Evolutionary conservation across 1,284 basidiomycete genomes (phyloP).

Genomic region (Entoloma clypeatum): DNA sequence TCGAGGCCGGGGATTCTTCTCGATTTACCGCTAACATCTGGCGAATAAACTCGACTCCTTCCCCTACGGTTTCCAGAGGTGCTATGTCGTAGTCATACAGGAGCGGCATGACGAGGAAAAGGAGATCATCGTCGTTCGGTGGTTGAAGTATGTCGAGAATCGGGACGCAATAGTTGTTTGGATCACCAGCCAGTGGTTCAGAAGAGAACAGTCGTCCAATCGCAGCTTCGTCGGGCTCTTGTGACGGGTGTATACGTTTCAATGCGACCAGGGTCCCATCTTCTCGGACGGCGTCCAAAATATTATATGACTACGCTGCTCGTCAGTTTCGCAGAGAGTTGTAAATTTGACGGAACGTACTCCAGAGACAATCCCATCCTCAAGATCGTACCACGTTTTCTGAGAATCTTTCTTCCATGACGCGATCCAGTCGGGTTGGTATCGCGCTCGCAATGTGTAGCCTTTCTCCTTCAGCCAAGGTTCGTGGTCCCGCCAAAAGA

Average conservation of each 20-base stretch:
- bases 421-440: slow-evolving; percentile 33
- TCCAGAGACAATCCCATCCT: slow-evolving; percentile 4
- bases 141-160: slow-evolving; percentile 29
- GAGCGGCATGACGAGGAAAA: slow-evolving; percentile 31
- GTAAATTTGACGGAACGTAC: no score
- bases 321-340: no score
- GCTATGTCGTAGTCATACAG: no score
- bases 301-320: slow-evolving; percentile 5
- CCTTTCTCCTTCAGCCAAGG: slow-evolving; percentile 27
- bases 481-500: slow-evolving; percentile 26
- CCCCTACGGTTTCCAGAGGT: no score
- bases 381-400: background rate
- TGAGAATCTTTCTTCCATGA: slow-evolving; percentile 29
- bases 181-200: slow-evolving; percentile 17
- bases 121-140: slow-evolving; percentile 17
- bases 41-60: no score
- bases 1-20: slow-evolving; percentile 23
- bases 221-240: slow-evolving; percentile 24
- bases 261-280: slow-evolving; percentile 28
- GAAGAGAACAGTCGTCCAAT: slow-evolving; percentile 19
- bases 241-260: slow-evolving; percentile 19
- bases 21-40: no score
- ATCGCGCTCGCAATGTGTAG: slow-evolving; percentile 34
- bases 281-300: slow-evolving; percentile 30
- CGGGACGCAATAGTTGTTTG: slow-evolving; percentile 33